phyloP scores from a whole-genome alignment of 2,329 filamentous ascomycete genomes.

The Cytospora chrysosperma region DNA sequence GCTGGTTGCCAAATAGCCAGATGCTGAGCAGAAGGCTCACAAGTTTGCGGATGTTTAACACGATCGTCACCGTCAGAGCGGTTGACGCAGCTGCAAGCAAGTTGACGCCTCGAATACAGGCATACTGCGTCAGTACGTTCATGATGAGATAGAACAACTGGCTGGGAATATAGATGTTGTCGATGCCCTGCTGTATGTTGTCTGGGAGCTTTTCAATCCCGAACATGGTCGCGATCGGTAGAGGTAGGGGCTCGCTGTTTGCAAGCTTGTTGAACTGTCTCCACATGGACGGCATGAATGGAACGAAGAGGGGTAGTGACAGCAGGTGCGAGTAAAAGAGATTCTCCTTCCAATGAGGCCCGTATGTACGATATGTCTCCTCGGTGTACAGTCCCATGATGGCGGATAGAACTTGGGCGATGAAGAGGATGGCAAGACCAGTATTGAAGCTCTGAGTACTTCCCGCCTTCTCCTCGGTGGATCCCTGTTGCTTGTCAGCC shows the following conservation, averaged over 20 bases:
- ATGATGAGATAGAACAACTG: slow-evolving; percentile 69
- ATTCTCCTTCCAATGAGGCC: slow-evolving; percentile 91
- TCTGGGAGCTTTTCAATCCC: slow-evolving; percentile 37
- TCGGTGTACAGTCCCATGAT: slow-evolving; percentile 96
- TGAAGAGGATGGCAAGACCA: slow-evolving; percentile 78
- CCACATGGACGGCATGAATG: slow-evolving; percentile 65
- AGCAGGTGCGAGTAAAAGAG: slow-evolving; percentile 87
- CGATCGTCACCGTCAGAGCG: slow-evolving; percentile 92
- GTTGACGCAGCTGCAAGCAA: slow-evolving; percentile 85
- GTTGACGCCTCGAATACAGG: slow-evolving; percentile 95
- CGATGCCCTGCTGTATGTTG: slow-evolving; percentile 38
- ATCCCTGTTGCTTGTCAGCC: slow-evolving; percentile 32
- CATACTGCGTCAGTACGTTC: slow-evolving; percentile 87
- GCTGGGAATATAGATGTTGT: slow-evolving; percentile 55
- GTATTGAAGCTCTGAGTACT: slow-evolving; percentile 50
- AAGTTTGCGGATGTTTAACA: slow-evolving; percentile 91
- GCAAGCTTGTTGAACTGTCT: slow-evolving; percentile 64
- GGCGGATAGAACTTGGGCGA: slow-evolving; percentile 86
- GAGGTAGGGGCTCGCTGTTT: slow-evolving; percentile 59
- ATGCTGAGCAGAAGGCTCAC: slow-evolving; percentile 90
- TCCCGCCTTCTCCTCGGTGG: slow-evolving; percentile 29
- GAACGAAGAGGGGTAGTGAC: slow-evolving; percentile 73
- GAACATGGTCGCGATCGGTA: slow-evolving; percentile 37
- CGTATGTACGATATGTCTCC: slow-evolving; percentile 80
- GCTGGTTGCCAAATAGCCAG: slow-evolving; percentile 85